A percentile compares a stretch with the other conserved stretches of the same genome.
These are phyloP conservation scores for Corrigiola litoralis DNA, from an alignment of 179 eudicot species.

Conservation along the genomic window DNA sequence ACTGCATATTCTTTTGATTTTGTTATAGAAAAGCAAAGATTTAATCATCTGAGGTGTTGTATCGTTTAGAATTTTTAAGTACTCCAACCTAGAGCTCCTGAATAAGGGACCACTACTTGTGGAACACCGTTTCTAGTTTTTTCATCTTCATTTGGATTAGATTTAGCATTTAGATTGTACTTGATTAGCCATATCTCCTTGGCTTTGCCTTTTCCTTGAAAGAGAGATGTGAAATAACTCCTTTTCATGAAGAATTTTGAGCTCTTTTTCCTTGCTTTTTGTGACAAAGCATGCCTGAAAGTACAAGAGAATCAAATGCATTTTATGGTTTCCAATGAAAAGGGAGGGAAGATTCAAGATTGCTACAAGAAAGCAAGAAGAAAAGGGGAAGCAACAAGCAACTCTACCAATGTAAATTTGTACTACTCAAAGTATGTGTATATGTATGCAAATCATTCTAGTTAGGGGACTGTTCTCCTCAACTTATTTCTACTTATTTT, in stretches of 20 bases:
- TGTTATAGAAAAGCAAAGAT: background rate
- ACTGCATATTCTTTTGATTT: background rate
- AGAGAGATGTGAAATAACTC: constrained; percentile 2
- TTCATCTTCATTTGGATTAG: background rate
- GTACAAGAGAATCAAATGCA: constrained; percentile 5
- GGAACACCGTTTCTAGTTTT: background rate
- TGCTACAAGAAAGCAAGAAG: too few relatives aligned
- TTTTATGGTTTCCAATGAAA: too few relatives aligned
- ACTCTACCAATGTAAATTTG: constrained; percentile 12
- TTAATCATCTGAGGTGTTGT: too few relatives aligned
- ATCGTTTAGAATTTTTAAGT: too few relatives aligned
- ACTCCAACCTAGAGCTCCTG: constrained; percentile 2
- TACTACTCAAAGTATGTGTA: too few relatives aligned
- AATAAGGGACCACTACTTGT: background rate
- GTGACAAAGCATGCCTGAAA: constrained; percentile 14
- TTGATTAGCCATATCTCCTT: background rate
- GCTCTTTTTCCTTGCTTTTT: background rate
- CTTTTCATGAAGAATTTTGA: background rate
- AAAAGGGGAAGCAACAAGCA: background rate
- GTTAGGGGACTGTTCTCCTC: too few relatives aligned
- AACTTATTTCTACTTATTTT: too few relatives aligned
- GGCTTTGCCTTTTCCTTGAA: background rate
- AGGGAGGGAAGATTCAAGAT: too few relatives aligned
- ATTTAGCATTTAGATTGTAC: constrained; percentile 6
- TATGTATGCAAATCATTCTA: too few relatives aligned